Evolutionary conservation across 192 early-diverging fungal genomes (phyloP).

Genomic region (Jimgerdemannia flammicorona): DNA sequence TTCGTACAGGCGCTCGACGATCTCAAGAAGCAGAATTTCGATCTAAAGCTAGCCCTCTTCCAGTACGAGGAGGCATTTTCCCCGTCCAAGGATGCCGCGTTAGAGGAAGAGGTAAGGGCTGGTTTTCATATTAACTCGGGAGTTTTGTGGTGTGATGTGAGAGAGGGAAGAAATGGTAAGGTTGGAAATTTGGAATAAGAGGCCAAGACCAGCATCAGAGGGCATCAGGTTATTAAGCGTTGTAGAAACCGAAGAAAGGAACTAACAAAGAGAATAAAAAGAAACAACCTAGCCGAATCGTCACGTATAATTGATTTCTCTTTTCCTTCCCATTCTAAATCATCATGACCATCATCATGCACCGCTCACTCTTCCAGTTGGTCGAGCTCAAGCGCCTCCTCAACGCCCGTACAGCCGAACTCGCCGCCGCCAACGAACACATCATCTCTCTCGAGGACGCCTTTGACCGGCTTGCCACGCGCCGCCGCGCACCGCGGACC

Average conservation of each 20-base stretch:
- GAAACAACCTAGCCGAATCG: background rate
- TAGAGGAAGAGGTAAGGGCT: background rate
- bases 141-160: background rate
- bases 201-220: too few relatives aligned
- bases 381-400: background rate
- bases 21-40: conserved; percentile 26
- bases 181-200: too few relatives aligned
- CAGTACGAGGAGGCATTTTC: conserved; percentile 8
- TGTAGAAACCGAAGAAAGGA: background rate
- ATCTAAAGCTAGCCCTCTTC: conserved; percentile 19
- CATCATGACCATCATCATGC: background rate
- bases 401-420: background rate
- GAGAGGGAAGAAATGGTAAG: background rate
- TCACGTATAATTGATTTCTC: too few relatives aligned
- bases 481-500: too few relatives aligned
- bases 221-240: too few relatives aligned
- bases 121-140: too few relatives aligned
- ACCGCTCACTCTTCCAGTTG: background rate
- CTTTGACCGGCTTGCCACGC: background rate
- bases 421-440: background rate
- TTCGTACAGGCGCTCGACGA: conserved; percentile 11
- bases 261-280: background rate
- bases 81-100: background rate
- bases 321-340: too few relatives aligned
- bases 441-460: background rate